Base-by-base conservation (phyloP, 192 early-diverging fungal species). In the Jimgerdemannia flammicorona region DNA sequence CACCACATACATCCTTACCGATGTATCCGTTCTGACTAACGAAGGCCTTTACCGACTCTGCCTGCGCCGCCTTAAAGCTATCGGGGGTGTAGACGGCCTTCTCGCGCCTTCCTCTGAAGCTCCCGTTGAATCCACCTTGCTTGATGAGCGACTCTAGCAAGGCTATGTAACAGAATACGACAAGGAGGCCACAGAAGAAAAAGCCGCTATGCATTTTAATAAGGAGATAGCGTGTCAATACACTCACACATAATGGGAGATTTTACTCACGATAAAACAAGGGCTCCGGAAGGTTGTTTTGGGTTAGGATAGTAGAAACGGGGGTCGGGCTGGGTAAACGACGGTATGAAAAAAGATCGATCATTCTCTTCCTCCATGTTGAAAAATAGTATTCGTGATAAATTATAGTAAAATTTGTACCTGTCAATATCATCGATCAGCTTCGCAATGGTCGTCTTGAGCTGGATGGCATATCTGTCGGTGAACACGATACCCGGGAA, bases 351-450 rank as follows among this genome's bases (percentile, higher is more conserved):
- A 29, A 29, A 29, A 29, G 29, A 29, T 29, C 29, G 29, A 29
- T 29, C 29, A 29, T 29, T 29, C 29, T 29, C 29, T 29, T 29
- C 29, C 1, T 29, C 29, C 29, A 29, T 29, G 29, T 29, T 29
- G 29, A 29, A 29, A 29, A 29, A 29, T 29, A 29, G 29, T 29
- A 29, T 29, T 29, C 29, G 29, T 29, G 29, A 29, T 29, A 29
- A 29, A 29, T 29, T 29, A 29, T 29, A 1, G 29, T 29, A 29
- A 20, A 20, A 8, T 43, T 72, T 4, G 64, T 66, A 19, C 70
- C 29, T n/a, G 77, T 67, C 3, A 49, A 73, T 4, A 72, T 54
- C 11, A 68, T 78, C 7, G 72, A 78, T 44, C 59, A 73, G 42
- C 40, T 49, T 17, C 71, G 77, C 43, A 73, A 78, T 20, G 72